phyloP scores from a whole-genome alignment of 148 eudicot species.

The Tetragonia tetragonoides region DNA sequence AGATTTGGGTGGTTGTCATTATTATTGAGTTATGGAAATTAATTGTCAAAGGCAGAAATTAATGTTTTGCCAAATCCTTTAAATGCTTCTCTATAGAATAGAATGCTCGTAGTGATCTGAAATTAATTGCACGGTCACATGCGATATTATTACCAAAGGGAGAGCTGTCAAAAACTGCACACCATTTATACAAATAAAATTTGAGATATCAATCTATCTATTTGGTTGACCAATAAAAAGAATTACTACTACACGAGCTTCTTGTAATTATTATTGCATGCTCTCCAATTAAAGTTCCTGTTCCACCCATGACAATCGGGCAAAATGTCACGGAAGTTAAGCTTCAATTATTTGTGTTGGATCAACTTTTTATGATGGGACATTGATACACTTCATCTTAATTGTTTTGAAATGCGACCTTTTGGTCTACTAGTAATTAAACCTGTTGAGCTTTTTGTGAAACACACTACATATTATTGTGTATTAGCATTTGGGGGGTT shows the following conservation, averaged over 20 bases:
- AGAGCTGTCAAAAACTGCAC: conserved; percentile 1
- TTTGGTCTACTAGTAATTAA: no score
- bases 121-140: conserved; percentile 17
- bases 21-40: neutral
- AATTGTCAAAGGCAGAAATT: conserved; percentile 14
- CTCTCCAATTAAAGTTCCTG: neutral
- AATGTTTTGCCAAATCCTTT: conserved; percentile 5
- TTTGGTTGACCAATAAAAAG: no score
- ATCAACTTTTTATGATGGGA: conserved; percentile 13
- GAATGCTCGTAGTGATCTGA: neutral
- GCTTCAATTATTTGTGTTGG: conserved; percentile 9
- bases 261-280: conserved; percentile 7
- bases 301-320: conserved; percentile 12
- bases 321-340: conserved; percentile 19
- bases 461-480: no score
- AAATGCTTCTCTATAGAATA: neutral
- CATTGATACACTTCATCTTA: conserved; percentile 18
- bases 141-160: conserved; percentile 5
- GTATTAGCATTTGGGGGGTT: no score
- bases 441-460: no score
- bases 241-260: no score
- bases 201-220: no score
- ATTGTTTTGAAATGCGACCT: no score
- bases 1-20: neutral
- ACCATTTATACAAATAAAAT: neutral